Evolutionary conservation across 352 stramenopile species (phyloP).

Genomic region (Pythium apleroticum): DNA sequence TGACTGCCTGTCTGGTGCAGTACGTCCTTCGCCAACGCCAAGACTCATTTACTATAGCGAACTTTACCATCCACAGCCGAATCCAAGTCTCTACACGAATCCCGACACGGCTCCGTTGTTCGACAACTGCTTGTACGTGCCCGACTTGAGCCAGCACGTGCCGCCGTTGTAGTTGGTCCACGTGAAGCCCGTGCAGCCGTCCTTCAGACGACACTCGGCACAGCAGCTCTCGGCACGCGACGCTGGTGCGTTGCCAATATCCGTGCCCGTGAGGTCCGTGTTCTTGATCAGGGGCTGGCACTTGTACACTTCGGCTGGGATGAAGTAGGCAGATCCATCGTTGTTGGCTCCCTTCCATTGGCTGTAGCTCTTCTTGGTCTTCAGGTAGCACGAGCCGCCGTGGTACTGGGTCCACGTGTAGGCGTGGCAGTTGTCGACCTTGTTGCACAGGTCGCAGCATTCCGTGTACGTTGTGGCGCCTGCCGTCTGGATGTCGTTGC

Average conservation of each 20-base stretch:
- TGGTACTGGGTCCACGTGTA: constrained; percentile 52
- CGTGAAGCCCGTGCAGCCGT: constrained; percentile 11
- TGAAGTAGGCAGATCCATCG: neutral
- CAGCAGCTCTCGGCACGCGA: neutral
- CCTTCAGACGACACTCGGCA: neutral
- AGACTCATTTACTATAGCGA: too few species aligned
- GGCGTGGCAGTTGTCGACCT: constrained; percentile 26
- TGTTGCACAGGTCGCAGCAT: constrained; percentile 36
- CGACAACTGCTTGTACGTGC: neutral
- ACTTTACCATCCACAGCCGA: too few species aligned
- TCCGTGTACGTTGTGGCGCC: neutral
- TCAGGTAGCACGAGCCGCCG: constrained; percentile 49
- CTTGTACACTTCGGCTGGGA: constrained; percentile 8
- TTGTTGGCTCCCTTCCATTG: neutral
- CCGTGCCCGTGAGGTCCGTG: neutral
- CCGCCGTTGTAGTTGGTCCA: constrained; percentile 51
- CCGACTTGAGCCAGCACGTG: constrained; percentile 52
- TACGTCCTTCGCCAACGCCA: too few species aligned
- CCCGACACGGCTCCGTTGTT: neutral
- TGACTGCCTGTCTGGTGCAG: too few species aligned
- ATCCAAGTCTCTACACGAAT: too few species aligned
- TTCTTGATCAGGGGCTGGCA: neutral
- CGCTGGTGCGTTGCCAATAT: constrained; percentile 2
- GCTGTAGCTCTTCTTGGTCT: constrained; percentile 24
- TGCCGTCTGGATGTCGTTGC: neutral